A percentile compares a stretch with the other conserved stretches of the same genome.
Evolutionary conservation across 2,329 filamentous ascomycete genomes (phyloP).

Genomic region (Phaeomoniella chlamydospora): DNA sequence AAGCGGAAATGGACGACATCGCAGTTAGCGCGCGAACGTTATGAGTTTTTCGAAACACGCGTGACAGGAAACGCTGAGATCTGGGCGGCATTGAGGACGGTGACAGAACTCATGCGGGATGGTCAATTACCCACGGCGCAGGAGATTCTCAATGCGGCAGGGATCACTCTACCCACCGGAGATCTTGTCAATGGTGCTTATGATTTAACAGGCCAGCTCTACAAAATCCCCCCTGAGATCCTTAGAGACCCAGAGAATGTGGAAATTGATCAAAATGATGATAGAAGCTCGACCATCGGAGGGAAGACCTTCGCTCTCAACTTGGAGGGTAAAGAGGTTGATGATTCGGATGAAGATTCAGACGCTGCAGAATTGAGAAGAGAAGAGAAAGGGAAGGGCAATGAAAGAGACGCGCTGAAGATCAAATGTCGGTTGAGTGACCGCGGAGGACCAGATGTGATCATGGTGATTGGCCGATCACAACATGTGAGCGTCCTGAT

Average conservation of each 20-base stretch:
- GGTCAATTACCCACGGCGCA: constrained; percentile 57
- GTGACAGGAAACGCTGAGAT: constrained; percentile 64
- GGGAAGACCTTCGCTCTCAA: constrained; percentile 8
- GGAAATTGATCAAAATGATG: constrained; percentile 10
- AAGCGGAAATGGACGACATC: constrained; percentile 54
- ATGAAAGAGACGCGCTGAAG: constrained; percentile 39
- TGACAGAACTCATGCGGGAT: constrained; percentile 53
- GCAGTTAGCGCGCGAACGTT: constrained; percentile 55
- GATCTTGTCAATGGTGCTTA: constrained; percentile 59
- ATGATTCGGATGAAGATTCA: constrained; percentile 16
- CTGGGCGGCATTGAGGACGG: constrained; percentile 61
- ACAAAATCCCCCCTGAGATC: constrained; percentile 53
- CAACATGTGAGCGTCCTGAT: constrained; percentile 53
- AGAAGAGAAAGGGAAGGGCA: constrained; percentile 43
- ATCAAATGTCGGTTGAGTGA: constrained; percentile 54
- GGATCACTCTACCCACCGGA: constrained; percentile 59
- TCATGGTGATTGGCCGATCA: constrained; percentile 39
- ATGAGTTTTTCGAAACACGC: constrained; percentile 80
- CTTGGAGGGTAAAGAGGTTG: constrained; percentile 22
- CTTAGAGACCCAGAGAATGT: constrained; percentile 54
- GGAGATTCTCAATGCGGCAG: constrained; percentile 63
- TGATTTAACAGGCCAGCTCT: constrained; percentile 55
- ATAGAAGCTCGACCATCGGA: constrained; percentile 2
- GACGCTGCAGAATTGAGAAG: constrained; percentile 5
- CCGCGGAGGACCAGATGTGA: constrained; percentile 46